Percentiles rank a stretch among this genome's conserved stretches.
These are phyloP conservation scores for Curvularia eragrostidis DNA, from an alignment of 2,329 filamentous ascomycete species.

Conservation along the genomic window DNA sequence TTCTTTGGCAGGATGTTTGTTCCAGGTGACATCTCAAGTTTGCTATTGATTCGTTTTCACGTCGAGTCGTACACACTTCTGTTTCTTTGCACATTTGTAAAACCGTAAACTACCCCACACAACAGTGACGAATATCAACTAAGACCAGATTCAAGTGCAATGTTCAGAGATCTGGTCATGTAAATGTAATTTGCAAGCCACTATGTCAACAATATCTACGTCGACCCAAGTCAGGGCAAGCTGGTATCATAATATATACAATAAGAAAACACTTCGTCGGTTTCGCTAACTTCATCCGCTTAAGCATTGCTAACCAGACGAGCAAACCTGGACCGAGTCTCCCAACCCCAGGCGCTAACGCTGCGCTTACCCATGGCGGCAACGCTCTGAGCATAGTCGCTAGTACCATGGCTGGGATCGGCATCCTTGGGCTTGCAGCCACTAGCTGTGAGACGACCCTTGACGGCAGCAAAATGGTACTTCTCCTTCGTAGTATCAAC, in stretches of 20 bases:
- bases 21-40: neutral
- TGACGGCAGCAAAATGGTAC: conserved; percentile 46
- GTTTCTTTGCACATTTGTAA: neutral
- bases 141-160: neutral
- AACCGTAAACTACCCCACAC: neutral
- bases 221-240: neutral
- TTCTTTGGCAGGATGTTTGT: neutral
- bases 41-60: no score
- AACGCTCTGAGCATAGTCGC: conserved; percentile 52
- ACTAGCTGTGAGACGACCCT: conserved; percentile 44
- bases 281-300: neutral
- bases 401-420: conserved; percentile 52
- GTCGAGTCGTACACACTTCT: no score
- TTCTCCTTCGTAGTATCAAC: conserved; percentile 47
- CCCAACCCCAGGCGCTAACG: conserved; percentile 26
- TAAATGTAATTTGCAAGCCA: neutral
- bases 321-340: conserved; percentile 24
- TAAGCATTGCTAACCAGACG: conserved; percentile 8
- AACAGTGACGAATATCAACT: no score
- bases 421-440: conserved; percentile 50
- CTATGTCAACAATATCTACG: neutral
- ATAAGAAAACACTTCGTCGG: conserved; percentile 2
- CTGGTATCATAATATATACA: conserved; percentile 14
- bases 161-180: neutral
- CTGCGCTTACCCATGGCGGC: conserved; percentile 31